Evolutionary conservation across 305 asterid genomes (phyloP).

Genomic region (Plantago coronopus): DNA sequence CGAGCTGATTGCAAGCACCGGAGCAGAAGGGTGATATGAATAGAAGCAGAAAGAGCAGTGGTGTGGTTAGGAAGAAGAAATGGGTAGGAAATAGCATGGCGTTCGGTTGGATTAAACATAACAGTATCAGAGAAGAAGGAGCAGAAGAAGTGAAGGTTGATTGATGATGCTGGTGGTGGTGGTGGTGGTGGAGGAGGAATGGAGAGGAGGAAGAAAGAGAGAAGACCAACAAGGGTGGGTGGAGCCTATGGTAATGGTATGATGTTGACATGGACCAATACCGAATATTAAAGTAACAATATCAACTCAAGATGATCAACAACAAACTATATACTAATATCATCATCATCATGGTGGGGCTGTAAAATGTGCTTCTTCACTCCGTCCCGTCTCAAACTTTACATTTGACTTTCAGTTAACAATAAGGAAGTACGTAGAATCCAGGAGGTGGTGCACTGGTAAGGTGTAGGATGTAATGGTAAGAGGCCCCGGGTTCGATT

Average conservation of each 20-base stretch:
- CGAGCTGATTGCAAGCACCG: conserved; percentile 46
- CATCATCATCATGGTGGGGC: too few species aligned
- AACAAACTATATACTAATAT: too few species aligned
- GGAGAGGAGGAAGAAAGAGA: background rate
- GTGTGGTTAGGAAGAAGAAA: conserved; percentile 15
- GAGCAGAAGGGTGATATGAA: conserved; percentile 32
- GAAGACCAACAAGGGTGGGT: conserved; percentile 14
- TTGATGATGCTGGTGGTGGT: background rate
- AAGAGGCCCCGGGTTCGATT: too few species aligned
- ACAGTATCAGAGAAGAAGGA: background rate
- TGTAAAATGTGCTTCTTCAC: too few species aligned
- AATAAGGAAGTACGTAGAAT: too few species aligned
- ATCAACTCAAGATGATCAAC: too few species aligned
- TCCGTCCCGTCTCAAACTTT: too few species aligned
- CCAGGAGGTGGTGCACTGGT: too few species aligned
- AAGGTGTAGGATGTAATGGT: too few species aligned
- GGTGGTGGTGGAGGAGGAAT: conserved; percentile 10
- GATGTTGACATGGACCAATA: conserved; percentile 82
- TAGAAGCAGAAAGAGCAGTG: conserved; percentile 22
- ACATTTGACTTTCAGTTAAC: too few species aligned
- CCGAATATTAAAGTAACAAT: conserved; percentile 40
- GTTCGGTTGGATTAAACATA: background rate
- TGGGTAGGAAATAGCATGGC: conserved; percentile 1
- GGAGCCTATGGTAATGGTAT: conserved; percentile 41
- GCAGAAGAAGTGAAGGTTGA: conserved; percentile 12